Evolutionary conservation across 179 eudicot species (phyloP), one percentile per base, ranked within the genome.

Genomic region (Spinacia oleracea): DNA sequence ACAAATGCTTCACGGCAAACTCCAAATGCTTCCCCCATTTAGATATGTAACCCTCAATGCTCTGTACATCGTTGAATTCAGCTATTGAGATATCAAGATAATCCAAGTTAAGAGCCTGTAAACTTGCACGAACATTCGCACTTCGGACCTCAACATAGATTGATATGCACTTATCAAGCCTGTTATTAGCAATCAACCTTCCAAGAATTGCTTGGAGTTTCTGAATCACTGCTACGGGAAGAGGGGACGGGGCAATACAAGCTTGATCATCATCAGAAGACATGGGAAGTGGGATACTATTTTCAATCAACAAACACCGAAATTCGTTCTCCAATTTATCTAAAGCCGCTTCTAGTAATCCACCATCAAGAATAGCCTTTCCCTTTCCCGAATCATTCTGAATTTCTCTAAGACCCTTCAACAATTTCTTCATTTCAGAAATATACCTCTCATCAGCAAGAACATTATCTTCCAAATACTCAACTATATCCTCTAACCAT

Each of bases 11-110:
- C 79, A 93, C 94, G 0, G 99, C 99, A 87, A 96, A 93, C 85
- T 96, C 98, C 86, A 96, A 91, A 84, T 96, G 98, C 83, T 86
- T 89, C 53, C 98, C 97, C 99, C 99, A 96, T 78, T 96, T 86
- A 79, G 90, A 68, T 38, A 96, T 93, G 78, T 96, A 91, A 70
- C 88, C 93, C 81, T 96, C 99, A 64, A 96, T 93, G 85, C 97
- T 96, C 84, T 91, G 94, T 80, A 93, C 98, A 65, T 89, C 87
- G 60, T 90, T 96, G 75, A 96, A 92, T 75, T 96, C 97, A 2
- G 98, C 90, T 2, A 90, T 76, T 6, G 99, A 88, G 38, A 96
- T 92, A 81, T 96, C 99, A 59, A 96, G 92, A 81, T 96, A 96
- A 84, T 96, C 99, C 87, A 96, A 84, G 78, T 91, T 86, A 68